phyloP scores from a whole-genome alignment of 164 flowering plant species.

The Tinospora cordifolia region DNA sequence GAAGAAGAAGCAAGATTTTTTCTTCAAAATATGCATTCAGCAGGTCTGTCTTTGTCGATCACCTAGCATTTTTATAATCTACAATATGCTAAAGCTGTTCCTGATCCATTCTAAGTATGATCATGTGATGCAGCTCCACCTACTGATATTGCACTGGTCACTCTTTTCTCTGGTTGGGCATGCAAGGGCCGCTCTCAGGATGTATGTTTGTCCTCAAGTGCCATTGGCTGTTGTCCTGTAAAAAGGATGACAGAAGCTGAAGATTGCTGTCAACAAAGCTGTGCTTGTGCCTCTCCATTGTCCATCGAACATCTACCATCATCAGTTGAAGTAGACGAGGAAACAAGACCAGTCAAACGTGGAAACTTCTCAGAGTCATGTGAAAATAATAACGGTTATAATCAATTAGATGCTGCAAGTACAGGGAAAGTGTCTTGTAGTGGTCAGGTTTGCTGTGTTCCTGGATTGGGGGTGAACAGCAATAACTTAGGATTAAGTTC shows the following conservation, averaged over 20 bases:
- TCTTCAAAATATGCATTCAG: slow-evolving; percentile 73
- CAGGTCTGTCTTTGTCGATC: slow-evolving; percentile 43
- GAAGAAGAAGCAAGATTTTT: slow-evolving; percentile 67
- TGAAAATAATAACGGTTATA: slow-evolving; percentile 16
- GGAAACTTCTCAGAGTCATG: slow-evolving; percentile 25
- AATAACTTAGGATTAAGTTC: slow-evolving; percentile 51
- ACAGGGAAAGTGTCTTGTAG: slow-evolving; percentile 27
- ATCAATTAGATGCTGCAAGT: slow-evolving; percentile 16
- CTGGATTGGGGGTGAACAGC: slow-evolving; percentile 68
- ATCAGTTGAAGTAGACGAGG: slow-evolving; percentile 22
- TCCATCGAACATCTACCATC: slow-evolving; percentile 18
- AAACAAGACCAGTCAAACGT: slow-evolving; percentile 39
- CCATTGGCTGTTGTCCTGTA: slow-evolving; percentile 52
- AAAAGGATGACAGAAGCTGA: slow-evolving; percentile 25
- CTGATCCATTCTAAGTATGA: background rate
- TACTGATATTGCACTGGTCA: slow-evolving; percentile 70
- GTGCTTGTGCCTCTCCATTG: slow-evolving; percentile 30
- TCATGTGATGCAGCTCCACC: slow-evolving; percentile 63
- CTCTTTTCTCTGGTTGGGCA: slow-evolving; percentile 95
- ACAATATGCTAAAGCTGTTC: background rate
- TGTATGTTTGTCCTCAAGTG: slow-evolving; percentile 55
- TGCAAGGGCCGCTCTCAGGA: slow-evolving; percentile 63
- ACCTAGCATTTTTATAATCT: background rate
- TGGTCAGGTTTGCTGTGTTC: slow-evolving; percentile 68
- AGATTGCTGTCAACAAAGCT: slow-evolving; percentile 18